Base-by-base conservation (phyloP, 768 basidiomycete genomes). In the Tulasnella calospora region DNA sequence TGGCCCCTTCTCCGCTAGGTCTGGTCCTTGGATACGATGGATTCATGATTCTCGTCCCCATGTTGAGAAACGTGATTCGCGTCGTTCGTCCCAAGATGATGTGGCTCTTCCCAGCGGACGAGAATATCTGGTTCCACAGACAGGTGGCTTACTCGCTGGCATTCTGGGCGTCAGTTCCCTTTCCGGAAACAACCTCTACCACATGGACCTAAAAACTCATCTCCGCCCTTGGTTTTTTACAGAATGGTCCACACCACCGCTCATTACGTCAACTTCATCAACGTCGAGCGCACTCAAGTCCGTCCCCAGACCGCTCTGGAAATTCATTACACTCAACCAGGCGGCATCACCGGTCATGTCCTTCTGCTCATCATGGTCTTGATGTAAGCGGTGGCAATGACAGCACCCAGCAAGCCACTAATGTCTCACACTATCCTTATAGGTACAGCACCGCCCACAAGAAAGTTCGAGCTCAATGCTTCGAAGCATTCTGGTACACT, bases 401-500 rank as follows among this genome's bases (percentile, higher is more conserved):
- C 27, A 47, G 27, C 27, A 27, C n/a, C 27, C 0, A 36, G 40
- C 33, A 44, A 3, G 19, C 70, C 15, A n/a, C 21, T 47, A 71
- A 21, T 17, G 23, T 69, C 57, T 44, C 40, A 40, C 72, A 23
- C 30, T 78, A 38, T 74, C 71, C 69, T 75, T 77, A 35, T 77
- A 81, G 80, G 79, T 97, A 96, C 84, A 89, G 93, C 55, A 96
- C 95, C 30, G 95, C 96, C 3, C 94, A 96, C 84, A 88, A 90
- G 82, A 95, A 93, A 85, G 91, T 98, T 80, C 92, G 96, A 81
- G 84, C 89, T 79, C 94, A 95, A 84, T 94, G 91, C 86, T 98
- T 96, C 85, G 96, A 98, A 84, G 94, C 90, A 0, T 98, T 98
- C 87, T 97, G 95, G 95, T 97, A 96, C 84, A 96, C 95, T 44